Base-by-base conservation (phyloP, 257 asterid species). In the Penstemon newberryi region DNA sequence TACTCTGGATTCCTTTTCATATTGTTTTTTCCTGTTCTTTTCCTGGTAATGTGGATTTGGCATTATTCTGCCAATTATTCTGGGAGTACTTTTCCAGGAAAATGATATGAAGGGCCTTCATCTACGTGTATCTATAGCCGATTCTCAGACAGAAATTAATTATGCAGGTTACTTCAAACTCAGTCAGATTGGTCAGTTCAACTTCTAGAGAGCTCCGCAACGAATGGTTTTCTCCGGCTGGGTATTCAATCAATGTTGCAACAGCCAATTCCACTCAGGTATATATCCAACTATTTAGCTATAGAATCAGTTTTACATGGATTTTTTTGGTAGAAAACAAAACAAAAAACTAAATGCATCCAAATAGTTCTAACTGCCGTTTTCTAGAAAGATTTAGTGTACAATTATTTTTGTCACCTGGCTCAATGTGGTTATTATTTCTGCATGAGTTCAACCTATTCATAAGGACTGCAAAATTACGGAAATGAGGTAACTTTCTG, bases 201-300 rank as follows among this genome's bases (percentile, higher is more conserved):
- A 78, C 82, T 51, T 77, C 98, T 56, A 79, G 95, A 80, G 95
- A 82, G 81, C 67, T 87, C 73, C 90, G 79, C 39, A 66, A 85
- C 42, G 94, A 89, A 76, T 91, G 98, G 98, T 58, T 45, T 75
- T 95, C 96, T 69, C 97, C 96, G 40, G 79, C 78, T 8, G 91
- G 87, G 61, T 86, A 75, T 70, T 89, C 98, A 4, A 75, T 89
- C 81, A 91, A 91, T 81, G 96, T 91, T 77, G 98, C 98, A 71
- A 91, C 96, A 19, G 96, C 98, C 67, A 91, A 89, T 81, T 85
- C 91, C 63, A 82, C 96, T 65, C 98, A 91, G 96, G 96, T 89
- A 51, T 52, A 56, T 70, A 39, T 65, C 65, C 67, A 40, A 60
- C 56, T 56, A 41, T 44, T 37, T 37, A 38, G 61, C 45, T 70